Evolutionary conservation across 2,329 filamentous ascomycete species (phyloP).

Genomic region (Colletotrichum sp.): DNA sequence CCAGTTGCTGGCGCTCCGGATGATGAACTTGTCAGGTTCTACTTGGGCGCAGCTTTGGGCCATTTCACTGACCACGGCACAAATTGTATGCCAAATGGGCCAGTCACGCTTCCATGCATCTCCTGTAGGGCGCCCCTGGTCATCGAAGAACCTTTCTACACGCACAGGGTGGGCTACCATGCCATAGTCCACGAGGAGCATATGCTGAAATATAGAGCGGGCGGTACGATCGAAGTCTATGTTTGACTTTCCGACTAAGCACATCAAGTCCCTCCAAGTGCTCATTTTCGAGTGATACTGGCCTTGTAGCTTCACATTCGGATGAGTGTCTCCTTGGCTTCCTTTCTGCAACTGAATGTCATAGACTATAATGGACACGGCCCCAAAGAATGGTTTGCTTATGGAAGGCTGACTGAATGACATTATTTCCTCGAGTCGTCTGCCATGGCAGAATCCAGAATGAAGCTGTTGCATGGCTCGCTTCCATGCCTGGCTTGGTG

Average conservation of each 20-base stretch:
- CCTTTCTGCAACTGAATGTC: not conserved
- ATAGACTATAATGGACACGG: not conserved
- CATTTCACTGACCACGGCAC: not conserved
- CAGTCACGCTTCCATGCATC: not conserved
- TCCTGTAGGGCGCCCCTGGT: not conserved
- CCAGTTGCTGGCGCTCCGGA: not conserved
- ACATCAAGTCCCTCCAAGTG: rapidly evolving
- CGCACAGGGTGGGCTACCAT: rapidly evolving
- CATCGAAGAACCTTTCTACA: not conserved
- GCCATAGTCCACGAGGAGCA: not conserved
- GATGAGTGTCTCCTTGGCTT: not conserved
- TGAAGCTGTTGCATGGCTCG: not conserved
- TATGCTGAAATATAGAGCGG: rapidly evolving
- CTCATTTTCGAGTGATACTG: not conserved
- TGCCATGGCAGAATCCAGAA: rapidly evolving
- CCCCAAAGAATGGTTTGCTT: not conserved
- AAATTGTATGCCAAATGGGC: rapidly evolving
- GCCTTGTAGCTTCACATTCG: not conserved
- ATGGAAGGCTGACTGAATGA: rapidly evolving
- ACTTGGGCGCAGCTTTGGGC: not conserved
- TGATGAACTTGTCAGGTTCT: not conserved
- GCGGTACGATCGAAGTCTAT: not conserved
- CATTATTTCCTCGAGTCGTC: rapidly evolving
- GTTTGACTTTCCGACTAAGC: rapidly evolving
- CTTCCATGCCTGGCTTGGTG: not conserved